These are phyloP conservation scores for Lachancea thermotolerans DNA, from an alignment of 805 yeast species.

Conservation along the genomic window DNA sequence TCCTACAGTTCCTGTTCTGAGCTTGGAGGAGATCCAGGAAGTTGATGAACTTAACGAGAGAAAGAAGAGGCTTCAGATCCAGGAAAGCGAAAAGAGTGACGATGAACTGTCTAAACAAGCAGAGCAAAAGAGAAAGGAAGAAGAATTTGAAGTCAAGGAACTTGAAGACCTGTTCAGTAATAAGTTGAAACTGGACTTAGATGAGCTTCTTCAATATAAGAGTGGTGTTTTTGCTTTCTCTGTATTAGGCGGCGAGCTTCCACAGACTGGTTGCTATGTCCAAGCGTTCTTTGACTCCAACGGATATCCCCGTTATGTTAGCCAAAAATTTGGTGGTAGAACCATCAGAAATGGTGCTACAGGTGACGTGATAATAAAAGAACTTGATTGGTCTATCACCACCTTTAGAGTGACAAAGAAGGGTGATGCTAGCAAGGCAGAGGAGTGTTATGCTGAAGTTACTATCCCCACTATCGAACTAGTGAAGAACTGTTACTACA, in stretches of 20 bases:
- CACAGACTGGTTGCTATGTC: slow-evolving; percentile 52
- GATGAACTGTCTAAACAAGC: slow-evolving; percentile 27
- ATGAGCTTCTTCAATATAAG: slow-evolving; percentile 49
- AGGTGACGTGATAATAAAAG: slow-evolving; percentile 72
- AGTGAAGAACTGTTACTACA: slow-evolving; percentile 55
- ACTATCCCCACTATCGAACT: slow-evolving; percentile 61
- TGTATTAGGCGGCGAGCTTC: slow-evolving; percentile 50
- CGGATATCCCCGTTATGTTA: slow-evolving; percentile 56
- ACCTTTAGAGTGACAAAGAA: slow-evolving; percentile 57
- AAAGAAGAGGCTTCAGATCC: slow-evolving; percentile 31
- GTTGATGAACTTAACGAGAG: slow-evolving; percentile 39
- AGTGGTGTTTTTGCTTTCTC: slow-evolving; percentile 75
- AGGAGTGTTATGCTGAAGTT: slow-evolving; percentile 53
- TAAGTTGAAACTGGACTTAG: slow-evolving; percentile 48
- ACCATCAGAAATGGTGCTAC: slow-evolving; percentile 39
- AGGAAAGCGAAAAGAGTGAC: slow-evolving; percentile 29
- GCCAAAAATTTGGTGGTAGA: slow-evolving; percentile 41
- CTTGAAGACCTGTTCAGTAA: slow-evolving; percentile 35
- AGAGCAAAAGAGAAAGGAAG: slow-evolving; percentile 26
- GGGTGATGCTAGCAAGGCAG: slow-evolving; percentile 45
- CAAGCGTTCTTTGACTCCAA: slow-evolving; percentile 74
- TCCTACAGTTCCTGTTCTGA: slow-evolving; percentile 74
- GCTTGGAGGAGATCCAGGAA: slow-evolving; percentile 64
- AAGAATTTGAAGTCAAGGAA: slow-evolving; percentile 29
- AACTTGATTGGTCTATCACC: slow-evolving; percentile 65